Conservation (phyloP, 2,329 filamentous ascomycete genomes). For the Penicillium freii region DNA sequence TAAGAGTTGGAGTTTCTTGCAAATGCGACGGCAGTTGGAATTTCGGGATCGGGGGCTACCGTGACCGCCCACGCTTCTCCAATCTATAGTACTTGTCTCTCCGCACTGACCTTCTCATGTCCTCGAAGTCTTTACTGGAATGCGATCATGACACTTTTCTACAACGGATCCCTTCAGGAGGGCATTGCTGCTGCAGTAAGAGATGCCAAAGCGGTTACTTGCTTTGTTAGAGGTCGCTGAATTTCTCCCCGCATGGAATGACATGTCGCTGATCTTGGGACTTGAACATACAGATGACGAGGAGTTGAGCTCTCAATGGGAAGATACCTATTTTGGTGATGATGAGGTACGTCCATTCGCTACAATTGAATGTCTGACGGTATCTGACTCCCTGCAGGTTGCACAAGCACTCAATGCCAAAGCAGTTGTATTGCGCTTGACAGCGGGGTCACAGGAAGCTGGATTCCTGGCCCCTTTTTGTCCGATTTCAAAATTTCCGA, state of each 20-base stretch:
- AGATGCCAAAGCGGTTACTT: constrained; percentile 74
- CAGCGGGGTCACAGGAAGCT: constrained; percentile 74
- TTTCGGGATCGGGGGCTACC: constrained; percentile 16
- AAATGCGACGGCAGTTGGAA: constrained; percentile 11
- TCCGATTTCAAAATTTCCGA: constrained; percentile 73
- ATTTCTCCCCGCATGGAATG: constrained; percentile 17
- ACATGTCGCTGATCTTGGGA: constrained; percentile 10
- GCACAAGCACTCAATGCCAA: constrained; percentile 57
- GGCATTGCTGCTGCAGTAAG: constrained; percentile 75
- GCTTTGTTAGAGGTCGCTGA: constrained; percentile 72
- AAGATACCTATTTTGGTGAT: constrained; percentile 62
- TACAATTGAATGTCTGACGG: neutral
- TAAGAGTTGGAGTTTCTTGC: neutral
- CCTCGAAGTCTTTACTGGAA: neutral
- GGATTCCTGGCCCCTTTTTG: constrained; percentile 79
- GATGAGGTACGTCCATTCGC: constrained; percentile 47
- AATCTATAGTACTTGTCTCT: constrained; percentile 19
- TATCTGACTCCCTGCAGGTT: constrained; percentile 45
- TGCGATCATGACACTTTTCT: constrained; percentile 64
- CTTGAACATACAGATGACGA: constrained; percentile 57
- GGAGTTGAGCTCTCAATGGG: constrained; percentile 69
- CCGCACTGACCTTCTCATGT: constrained; percentile 9
- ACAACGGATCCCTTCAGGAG: constrained; percentile 73
- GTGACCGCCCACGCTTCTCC: constrained; percentile 28
- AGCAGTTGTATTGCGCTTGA: constrained; percentile 68